These are phyloP conservation scores for Diaporthe amygdali DNA, from an alignment of 2,329 filamentous ascomycete genomes.

Conservation along the genomic window DNA sequence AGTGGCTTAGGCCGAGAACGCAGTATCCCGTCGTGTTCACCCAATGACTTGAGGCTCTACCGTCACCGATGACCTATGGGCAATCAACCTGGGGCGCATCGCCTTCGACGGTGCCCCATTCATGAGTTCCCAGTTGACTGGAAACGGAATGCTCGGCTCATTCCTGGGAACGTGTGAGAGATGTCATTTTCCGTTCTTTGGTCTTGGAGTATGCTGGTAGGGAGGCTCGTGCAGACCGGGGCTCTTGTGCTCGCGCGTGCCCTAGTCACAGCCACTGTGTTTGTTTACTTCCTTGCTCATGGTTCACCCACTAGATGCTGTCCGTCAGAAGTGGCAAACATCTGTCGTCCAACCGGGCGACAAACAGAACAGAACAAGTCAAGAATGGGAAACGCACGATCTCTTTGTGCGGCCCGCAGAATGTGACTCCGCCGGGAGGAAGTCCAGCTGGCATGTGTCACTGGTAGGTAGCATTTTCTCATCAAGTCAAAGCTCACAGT, in stretches of 20 bases:
- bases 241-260: background rate
- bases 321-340: background rate
- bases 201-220: background rate
- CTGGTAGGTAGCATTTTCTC: background rate
- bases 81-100: background rate
- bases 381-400: background rate
- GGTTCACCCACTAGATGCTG: background rate
- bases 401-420: background rate
- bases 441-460: slow-evolving; percentile 10
- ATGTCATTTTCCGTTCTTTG: background rate
- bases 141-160: background rate
- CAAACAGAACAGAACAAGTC: slow-evolving; percentile 7
- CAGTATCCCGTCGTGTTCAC: slow-evolving; percentile 2
- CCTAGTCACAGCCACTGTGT: background rate
- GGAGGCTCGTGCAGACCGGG: background rate
- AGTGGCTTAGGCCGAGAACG: slow-evolving; percentile 6
- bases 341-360: background rate
- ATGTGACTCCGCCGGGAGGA: background rate
- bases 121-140: background rate
- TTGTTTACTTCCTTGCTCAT: background rate
- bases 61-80: background rate
- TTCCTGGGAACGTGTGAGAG: background rate
- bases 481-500: background rate
- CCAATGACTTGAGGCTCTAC: slow-evolving; percentile 6
- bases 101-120: background rate